Percentiles rank a stretch among this genome's conserved stretches.
Evolutionary conservation across 352 stramenopile genomes (phyloP).

Genomic region (Pythium grandisporangium): DNA sequence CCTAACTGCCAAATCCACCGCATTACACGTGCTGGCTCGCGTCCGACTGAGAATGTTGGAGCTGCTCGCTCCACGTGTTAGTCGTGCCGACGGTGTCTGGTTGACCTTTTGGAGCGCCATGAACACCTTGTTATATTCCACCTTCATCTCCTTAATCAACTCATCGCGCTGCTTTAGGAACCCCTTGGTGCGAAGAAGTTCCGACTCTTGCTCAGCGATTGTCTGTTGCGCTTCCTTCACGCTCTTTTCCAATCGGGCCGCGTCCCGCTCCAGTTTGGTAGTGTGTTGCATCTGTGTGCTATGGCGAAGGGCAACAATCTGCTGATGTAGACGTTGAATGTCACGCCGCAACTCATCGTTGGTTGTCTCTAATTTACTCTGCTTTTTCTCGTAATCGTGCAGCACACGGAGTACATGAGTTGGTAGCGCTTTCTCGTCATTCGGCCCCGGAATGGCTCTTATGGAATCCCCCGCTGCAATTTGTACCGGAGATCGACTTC

Average conservation of each 20-base stretch:
- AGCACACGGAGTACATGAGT: conserved; percentile 40
- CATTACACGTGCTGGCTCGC: background rate
- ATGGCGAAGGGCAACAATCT: conserved; percentile 33
- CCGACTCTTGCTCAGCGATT: conserved; percentile 28
- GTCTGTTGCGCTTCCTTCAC: conserved; percentile 15
- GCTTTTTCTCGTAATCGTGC: conserved; percentile 39
- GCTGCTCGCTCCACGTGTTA: background rate
- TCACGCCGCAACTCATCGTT: conserved; percentile 34
- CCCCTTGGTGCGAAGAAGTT: conserved; percentile 39
- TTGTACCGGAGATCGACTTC: too few relatives aligned
- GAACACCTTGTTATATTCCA: conserved; percentile 73
- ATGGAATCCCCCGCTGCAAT: too few relatives aligned
- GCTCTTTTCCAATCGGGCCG: conserved; percentile 18
- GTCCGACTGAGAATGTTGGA: background rate
- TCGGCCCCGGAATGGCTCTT: too few relatives aligned
- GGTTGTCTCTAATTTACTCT: conserved; percentile 24
- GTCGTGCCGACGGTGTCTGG: conserved; percentile 5
- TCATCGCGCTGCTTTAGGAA: conserved; percentile 40
- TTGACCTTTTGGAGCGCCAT: conserved; percentile 57
- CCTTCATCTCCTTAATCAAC: conserved; percentile 45
- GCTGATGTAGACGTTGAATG: conserved; percentile 39
- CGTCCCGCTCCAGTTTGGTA: conserved; percentile 42
- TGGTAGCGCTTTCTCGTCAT: too few relatives aligned
- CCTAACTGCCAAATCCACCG: too few relatives aligned
- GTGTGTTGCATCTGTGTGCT: conserved; percentile 41